These are phyloP conservation scores for Postia placenta DNA, from an alignment of 768 basidiomycete genomes.

Conservation along the genomic window DNA sequence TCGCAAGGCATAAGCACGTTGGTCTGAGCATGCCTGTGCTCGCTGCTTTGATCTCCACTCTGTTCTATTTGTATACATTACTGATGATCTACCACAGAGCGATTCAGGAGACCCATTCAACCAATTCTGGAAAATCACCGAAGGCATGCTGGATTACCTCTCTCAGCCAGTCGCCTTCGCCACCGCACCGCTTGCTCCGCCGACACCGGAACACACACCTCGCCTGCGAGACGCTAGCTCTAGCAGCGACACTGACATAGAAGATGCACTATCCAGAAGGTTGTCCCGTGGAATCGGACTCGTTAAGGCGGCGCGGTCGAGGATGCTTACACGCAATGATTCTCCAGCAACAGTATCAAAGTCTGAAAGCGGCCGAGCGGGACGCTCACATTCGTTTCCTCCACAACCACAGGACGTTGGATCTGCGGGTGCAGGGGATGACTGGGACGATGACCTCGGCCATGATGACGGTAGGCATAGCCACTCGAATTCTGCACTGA, in stretches of 20 bases:
- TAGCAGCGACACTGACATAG: conserved; percentile 63
- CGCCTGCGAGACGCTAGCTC: conserved; percentile 44
- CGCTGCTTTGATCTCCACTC: neutral
- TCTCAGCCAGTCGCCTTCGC: conserved; percentile 80
- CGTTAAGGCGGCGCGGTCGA: conserved; percentile 22
- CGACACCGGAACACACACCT: conserved; percentile 20
- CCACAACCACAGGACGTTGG: conserved; percentile 17
- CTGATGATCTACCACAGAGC: conserved; percentile 12
- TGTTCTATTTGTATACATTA: neutral
- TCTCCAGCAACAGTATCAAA: conserved; percentile 17
- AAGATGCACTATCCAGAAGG: conserved; percentile 55
- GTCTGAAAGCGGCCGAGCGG: conserved; percentile 11
- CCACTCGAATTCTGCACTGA: neutral
- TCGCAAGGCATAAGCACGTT: no score
- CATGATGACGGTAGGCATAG: conserved; percentile 52
- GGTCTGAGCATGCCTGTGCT: neutral
- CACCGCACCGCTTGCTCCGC: conserved; percentile 62
- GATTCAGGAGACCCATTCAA: conserved; percentile 86
- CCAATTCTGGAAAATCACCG: conserved; percentile 84
- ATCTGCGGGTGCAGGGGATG: conserved; percentile 28
- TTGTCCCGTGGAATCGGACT: conserved; percentile 40
- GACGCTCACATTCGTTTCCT: conserved; percentile 21
- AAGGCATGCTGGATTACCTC: conserved; percentile 82
- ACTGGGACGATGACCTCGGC: conserved; percentile 57
- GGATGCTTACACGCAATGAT: conserved; percentile 23